Conservation (phyloP, 208 protist species). For the Entamoeba histolytica region DNA sequence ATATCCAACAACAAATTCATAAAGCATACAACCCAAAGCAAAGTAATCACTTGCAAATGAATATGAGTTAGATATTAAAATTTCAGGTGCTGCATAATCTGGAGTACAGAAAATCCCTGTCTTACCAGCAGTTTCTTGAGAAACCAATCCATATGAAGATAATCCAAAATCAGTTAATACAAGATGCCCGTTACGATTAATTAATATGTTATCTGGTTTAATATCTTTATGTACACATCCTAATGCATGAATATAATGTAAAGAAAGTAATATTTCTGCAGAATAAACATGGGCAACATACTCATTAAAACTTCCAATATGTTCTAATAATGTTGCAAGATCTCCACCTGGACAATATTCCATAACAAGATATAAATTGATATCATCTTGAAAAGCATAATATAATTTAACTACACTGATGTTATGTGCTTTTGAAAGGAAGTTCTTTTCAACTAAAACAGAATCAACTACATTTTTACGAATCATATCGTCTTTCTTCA, state of each 20-base stretch:
- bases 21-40: slow-evolving; percentile 70
- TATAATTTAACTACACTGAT: background rate
- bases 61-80: slow-evolving; percentile 62
- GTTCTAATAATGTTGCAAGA: background rate
- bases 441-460: background rate
- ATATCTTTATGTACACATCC: background rate
- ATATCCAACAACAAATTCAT: slow-evolving; percentile 51
- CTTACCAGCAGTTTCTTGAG: background rate
- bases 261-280: background rate
- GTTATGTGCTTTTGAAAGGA: background rate
- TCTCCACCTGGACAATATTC: slow-evolving; percentile 5
- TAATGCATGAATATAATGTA: background rate
- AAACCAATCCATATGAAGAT: background rate
- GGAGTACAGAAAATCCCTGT: background rate
- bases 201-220: slow-evolving; percentile 4
- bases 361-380: slow-evolving; percentile 1
- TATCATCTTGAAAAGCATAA: background rate
- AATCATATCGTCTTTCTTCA: background rate
- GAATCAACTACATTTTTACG: background rate
- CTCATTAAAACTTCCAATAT: background rate
- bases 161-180: slow-evolving; percentile 3
- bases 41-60: slow-evolving; percentile 80
- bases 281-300: background rate
- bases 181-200: background rate
- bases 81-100: slow-evolving; percentile 51